Evolutionary conservation across 495 filamentous ascomycete species (phyloP).

Genomic region (Staphylotrichum tortipilum): DNA sequence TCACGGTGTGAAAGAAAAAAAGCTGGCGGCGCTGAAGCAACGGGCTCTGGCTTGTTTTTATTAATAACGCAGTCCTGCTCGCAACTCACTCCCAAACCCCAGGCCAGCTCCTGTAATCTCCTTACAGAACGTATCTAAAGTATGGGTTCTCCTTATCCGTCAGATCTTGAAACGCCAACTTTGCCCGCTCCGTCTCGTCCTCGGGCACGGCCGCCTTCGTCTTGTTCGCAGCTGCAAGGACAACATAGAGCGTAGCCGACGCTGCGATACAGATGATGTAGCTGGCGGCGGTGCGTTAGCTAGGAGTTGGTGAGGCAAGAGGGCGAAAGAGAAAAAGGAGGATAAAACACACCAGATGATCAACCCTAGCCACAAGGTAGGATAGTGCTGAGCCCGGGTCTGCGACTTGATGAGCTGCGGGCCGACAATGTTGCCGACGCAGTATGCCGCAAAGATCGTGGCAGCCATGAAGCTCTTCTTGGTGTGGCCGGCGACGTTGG

Average conservation of each 20-base stretch:
- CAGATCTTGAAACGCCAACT: conserved; percentile 60
- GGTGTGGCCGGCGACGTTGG: conserved; percentile 67
- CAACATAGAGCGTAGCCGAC: conserved; percentile 45
- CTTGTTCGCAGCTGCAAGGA: conserved; percentile 51
- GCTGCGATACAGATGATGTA: conserved; percentile 60
- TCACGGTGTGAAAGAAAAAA: too few species aligned
- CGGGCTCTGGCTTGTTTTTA: too few species aligned
- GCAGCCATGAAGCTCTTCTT: conserved; percentile 70
- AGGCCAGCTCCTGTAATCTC: too few species aligned
- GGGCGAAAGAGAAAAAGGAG: neutral
- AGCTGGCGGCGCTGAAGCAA: too few species aligned
- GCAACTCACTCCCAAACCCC: too few species aligned
- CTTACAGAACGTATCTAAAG: conserved; percentile 61
- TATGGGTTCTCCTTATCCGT: conserved; percentile 70
- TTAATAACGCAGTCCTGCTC: too few species aligned
- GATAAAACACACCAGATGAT: conserved; percentile 51
- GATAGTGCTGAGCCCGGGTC: conserved; percentile 56
- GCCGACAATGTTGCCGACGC: conserved; percentile 61
- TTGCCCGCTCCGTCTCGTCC: conserved; percentile 54
- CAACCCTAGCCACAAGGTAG: conserved; percentile 59
- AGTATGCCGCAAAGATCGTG: conserved; percentile 66
- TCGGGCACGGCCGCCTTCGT: conserved; percentile 34
- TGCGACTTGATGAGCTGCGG: conserved; percentile 59
- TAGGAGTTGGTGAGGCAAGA: too few species aligned
- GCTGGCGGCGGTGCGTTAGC: too few species aligned